A percentile compares a stretch with the other conserved stretches of the same genome.
These are phyloP conservation scores for Neopestalotiopsis sp. DNA, from an alignment of 2,329 filamentous ascomycete species.

Conservation along the genomic window DNA sequence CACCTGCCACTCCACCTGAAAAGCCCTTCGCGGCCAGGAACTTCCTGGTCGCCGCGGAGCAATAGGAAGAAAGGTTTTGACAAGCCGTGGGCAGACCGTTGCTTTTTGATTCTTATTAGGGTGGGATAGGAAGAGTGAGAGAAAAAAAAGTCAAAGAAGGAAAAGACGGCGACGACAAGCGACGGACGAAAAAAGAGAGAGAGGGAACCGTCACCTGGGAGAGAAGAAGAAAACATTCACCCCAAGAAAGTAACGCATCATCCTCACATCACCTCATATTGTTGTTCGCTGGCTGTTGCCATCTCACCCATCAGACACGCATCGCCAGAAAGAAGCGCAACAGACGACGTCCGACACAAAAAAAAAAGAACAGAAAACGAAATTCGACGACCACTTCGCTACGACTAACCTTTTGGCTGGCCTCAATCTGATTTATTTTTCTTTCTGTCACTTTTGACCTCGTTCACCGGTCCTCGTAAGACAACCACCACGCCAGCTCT, in stretches of 20 bases:
- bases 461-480: background rate
- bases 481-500: background rate
- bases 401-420: background rate
- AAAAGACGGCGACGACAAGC: background rate
- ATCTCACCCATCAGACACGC: background rate
- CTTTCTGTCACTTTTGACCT: background rate
- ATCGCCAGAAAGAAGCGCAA: background rate
- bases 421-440: background rate
- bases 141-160: background rate
- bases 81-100: slow-evolving; percentile 4
- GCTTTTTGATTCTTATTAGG: slow-evolving; percentile 3
- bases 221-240: background rate
- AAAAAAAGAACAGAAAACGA: background rate
- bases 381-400: background rate
- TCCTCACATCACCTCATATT: background rate
- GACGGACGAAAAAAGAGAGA: background rate
- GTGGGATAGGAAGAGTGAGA: background rate
- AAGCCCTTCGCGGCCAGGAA: slow-evolving; percentile 3
- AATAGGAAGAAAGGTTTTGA: slow-evolving; percentile 16
- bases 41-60: slow-evolving; percentile 6
- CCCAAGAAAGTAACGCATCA: slow-evolving; percentile 12
- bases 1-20: slow-evolving; percentile 14
- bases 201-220: background rate
- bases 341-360: background rate
- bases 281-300: background rate